A percentile compares a stretch with the other conserved stretches of the same genome.
Conservation (phyloP, 805 yeast genomes). For the Pachysolen tannophilus region DNA sequence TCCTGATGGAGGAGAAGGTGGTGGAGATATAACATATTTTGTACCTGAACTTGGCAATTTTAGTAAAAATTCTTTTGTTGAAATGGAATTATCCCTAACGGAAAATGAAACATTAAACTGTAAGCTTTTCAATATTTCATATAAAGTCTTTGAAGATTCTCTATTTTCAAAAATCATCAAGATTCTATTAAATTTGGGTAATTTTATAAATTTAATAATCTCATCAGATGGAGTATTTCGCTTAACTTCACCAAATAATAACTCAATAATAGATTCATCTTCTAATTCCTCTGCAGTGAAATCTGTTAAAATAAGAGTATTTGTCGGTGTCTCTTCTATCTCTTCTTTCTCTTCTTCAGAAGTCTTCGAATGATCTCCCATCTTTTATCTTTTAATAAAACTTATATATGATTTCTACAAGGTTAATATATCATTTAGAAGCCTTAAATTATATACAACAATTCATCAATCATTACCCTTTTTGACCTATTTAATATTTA, state of each 20-base stretch:
- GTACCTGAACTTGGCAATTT: slow-evolving; percentile 10
- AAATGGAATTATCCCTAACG: slow-evolving; percentile 2
- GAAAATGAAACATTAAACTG: slow-evolving; percentile 11
- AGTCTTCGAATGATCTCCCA: too few relatives aligned
- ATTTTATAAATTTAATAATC: slow-evolving; percentile 13
- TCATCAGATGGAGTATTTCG: slow-evolving; percentile 5
- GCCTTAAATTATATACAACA: too few relatives aligned
- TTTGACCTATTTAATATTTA: too few relatives aligned
- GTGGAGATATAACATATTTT: slow-evolving; percentile 11
- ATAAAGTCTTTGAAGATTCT: slow-evolving; percentile 11
- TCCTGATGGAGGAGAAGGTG: slow-evolving; percentile 11
- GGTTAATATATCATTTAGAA: too few relatives aligned
- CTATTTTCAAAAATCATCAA: slow-evolving; percentile 17
- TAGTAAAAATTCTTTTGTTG: slow-evolving; percentile 7
- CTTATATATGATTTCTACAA: too few relatives aligned
- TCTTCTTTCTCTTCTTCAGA: too few relatives aligned
- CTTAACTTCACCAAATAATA: neutral
- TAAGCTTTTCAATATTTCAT: slow-evolving; percentile 11
- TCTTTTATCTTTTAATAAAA: too few relatives aligned
- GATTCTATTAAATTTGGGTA: slow-evolving; percentile 20
- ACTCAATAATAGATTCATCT: neutral
- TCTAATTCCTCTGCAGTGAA: neutral
- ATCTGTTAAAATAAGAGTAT: neutral
- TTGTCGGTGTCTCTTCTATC: neutral
- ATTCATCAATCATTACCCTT: too few relatives aligned